Conservation (phyloP, 2,329 filamentous ascomycete species). For the Sporothrix mexicana region DNA sequence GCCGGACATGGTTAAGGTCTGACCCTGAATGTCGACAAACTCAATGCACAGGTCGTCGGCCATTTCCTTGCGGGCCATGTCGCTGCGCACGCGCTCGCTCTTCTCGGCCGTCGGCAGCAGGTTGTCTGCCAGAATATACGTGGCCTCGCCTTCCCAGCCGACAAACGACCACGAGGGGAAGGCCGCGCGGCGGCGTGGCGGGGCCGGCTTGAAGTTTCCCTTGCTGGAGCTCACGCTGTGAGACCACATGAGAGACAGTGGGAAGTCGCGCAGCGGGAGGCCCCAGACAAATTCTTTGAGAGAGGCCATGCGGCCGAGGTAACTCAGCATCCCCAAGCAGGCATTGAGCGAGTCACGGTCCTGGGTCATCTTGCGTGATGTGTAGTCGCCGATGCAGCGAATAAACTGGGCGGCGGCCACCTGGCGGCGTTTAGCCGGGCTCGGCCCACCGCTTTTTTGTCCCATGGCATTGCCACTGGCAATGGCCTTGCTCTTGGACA, state of each 20-base stretch:
- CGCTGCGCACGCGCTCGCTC: not conserved
- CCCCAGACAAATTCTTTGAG: constrained; percentile 27
- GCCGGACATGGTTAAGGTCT: constrained; percentile 13
- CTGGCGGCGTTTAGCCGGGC: not conserved
- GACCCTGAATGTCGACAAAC: not conserved
- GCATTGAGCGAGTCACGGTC: constrained; percentile 33
- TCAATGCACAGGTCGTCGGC: constrained; percentile 22
- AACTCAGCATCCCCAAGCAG: constrained; percentile 25
- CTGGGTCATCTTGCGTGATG: constrained; percentile 19
- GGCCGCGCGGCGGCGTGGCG: constrained; percentile 3
- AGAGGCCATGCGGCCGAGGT: not conserved
- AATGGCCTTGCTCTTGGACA: not conserved
- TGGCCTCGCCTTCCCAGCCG: constrained; percentile 30
- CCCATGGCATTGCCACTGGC: not conserved
- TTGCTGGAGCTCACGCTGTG: not conserved
- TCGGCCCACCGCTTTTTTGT: not conserved
- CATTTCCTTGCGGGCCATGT: constrained; percentile 16
- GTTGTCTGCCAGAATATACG: constrained; percentile 24
- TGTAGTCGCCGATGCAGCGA: constrained; percentile 18
- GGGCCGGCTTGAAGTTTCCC: not conserved
- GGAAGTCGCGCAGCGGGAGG: constrained; percentile 30
- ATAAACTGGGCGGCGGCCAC: constrained; percentile 17
- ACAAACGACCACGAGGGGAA: constrained; percentile 32
- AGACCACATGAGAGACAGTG: constrained; percentile 32
- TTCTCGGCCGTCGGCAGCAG: constrained; percentile 9